Evolutionary conservation across 305 asterid genomes (phyloP).

Genomic region (Fraxinus sp.): DNA sequence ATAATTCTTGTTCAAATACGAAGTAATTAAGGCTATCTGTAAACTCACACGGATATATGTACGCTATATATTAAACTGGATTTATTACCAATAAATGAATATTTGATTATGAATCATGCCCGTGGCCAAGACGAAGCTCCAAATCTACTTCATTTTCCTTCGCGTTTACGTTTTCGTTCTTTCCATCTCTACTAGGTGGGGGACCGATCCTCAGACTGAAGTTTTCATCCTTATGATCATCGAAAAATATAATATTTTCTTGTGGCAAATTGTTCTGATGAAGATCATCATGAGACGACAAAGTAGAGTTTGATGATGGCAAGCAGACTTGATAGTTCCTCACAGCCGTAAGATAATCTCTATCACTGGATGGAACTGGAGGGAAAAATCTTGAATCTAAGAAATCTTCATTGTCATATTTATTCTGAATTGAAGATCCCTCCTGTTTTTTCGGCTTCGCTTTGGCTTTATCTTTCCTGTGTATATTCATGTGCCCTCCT

Average conservation of each 20-base stretch:
- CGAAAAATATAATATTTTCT: not conserved
- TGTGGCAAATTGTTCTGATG: not conserved
- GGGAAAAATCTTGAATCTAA: conserved; percentile 20
- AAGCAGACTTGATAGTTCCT: conserved; percentile 32
- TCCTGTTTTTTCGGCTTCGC: conserved; percentile 35
- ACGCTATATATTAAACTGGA: not conserved
- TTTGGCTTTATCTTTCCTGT: conserved; percentile 55
- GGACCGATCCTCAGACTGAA: conserved; percentile 34
- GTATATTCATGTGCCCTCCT: conserved; percentile 86
- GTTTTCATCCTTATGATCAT: conserved; percentile 17
- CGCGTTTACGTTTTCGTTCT: not conserved
- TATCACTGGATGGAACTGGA: conserved; percentile 9
- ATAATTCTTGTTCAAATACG: not conserved
- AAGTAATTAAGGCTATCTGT: not conserved
- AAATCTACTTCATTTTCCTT: conserved; percentile 37
- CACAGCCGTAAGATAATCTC: not conserved
- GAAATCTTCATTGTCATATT: not conserved
- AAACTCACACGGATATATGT: not conserved
- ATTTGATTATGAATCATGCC: conserved; percentile 37
- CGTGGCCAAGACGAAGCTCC: conserved; percentile 44
- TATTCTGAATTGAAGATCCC: conserved; percentile 2
- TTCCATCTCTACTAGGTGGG: not conserved
- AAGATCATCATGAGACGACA: not conserved
- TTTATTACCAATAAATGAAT: not conserved
- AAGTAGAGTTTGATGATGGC: conserved; percentile 48